Base-by-base conservation (phyloP, 2,329 filamentous ascomycete species). In the Venturia effusa region DNA sequence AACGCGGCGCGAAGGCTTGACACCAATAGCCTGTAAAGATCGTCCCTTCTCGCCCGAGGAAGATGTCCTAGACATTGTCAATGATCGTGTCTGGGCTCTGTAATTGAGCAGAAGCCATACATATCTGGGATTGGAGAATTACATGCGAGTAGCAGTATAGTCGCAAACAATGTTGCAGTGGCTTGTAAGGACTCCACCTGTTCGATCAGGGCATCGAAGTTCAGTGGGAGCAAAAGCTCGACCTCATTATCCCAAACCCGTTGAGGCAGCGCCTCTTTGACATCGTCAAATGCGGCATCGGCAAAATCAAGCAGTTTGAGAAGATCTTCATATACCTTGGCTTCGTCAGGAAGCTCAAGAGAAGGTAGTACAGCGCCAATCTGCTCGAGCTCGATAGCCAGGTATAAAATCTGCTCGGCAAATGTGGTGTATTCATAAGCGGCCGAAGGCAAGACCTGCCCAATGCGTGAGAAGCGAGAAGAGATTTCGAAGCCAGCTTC, bases 391-490 rank as follows among this genome's bases (percentile, higher is more conserved):
- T 59, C 34, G 19, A 43, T 43, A 48, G 45, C 61, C 27, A 63
- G 34, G 43, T 63, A 63, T 15, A 57, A 30, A 24, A 63, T 55
- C n/a, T 63, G 61, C 17, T 51, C 45, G 45, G 61, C 61, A 40
- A 63, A 63, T 4, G 32, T 27, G n/a, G 40, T 51, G 45, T 63
- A 63, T 41, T 63, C 61, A n/a, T 39, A 63, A n/a, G 51, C 61
- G 22, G 61, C 61, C 11, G 61, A 55, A 32, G 61, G 61, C 13
- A 63, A 32, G 10, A 40, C 61, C 27, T 63, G 61, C 15, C 45
- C 45, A n/a, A 63, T 48, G 4, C 51, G 30, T n/a, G 27, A 63
- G 43, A 63, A 57, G 2, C 51, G 45, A 27, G 32, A 57, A 1
- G 61, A 63, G 5, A 63, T 34, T 1, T 55, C 51, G 32, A 51